Evolutionary conservation across 257 asterid species (phyloP), one percentile per base, ranked within the genome.

Genomic region (Phtheirospermum japonicum): DNA sequence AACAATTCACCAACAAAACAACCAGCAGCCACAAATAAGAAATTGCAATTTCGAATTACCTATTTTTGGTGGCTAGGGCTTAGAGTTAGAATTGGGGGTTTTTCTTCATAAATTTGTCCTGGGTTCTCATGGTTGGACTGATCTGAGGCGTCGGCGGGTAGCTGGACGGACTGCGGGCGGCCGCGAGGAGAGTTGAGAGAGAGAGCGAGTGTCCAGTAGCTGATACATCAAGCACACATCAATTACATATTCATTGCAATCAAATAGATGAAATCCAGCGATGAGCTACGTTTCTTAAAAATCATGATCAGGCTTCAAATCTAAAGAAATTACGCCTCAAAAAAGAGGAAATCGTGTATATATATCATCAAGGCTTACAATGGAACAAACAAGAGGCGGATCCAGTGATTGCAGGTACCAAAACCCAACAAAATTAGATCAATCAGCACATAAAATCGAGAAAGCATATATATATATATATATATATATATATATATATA

Each of bases 401-500:
- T 40, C 64, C 28, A 62, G 45, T 42, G 26, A 4, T n/a, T 12
- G 31, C 32, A 48, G 28, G 6, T 7, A 12, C 7, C 8, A 31
- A 61, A 14, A 45, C 31, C 55, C 40, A 50, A 50, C 11, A 30
- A 31, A 14, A 26, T n/a, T 13, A 57, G 49, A 57, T 36, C 65
- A 42, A 55, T 30, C 61, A 23, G 50, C 51, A 17, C 45, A 30
- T 11, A 50, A 23, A 23, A 23, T 23, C 28, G 42, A 19, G 34
- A 39, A 52, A 16, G 10, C 34, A 19, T 14, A 17, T 8, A 26
- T 14, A 33, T 50, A 34, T 6, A 23, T 10, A 18, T 4, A 39
- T 3, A 5, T 9, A 23, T 16, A 2, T 19, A 51, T 10, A 64
- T 16, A 64, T 4, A 64, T 64, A 3, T 3, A 33, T 33, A 7